Base-by-base conservation (phyloP, 2,329 filamentous ascomycete species). In the Paraconiothyrium brasiliense region DNA sequence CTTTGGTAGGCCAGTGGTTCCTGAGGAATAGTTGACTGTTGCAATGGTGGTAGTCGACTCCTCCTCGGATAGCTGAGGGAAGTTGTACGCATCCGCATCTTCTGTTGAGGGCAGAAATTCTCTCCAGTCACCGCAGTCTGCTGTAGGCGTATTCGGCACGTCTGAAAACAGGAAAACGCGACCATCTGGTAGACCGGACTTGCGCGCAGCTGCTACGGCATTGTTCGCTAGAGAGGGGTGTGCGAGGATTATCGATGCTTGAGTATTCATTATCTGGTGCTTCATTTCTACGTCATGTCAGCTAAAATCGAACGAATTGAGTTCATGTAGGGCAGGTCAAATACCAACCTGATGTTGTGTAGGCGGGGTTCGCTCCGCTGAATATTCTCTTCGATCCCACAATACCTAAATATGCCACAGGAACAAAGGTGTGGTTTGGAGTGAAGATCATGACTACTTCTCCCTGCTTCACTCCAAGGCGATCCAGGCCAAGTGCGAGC, bases 341-440 rank as follows among this genome's bases (percentile, higher is more conserved):
- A 20, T 30, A 65, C 78, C 64, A 67, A 83, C 83, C 83, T 59
- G 78, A 76, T 14, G 81, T 74, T 1, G 83, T 86, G 65, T 85
- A 86, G 10, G 78, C 77, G 14, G 85, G 84, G 67, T 86, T 87
- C 4, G 81, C 83, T 22, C 84, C 85, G 55, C 82, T 85, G 69
- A 87, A 87, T 41, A 84, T 77, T 58, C 80, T 82, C 35, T 82
- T 83, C 2, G 82, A 82, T 0, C 84, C 84, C 1, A 85, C 81
- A 46, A 84, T 81, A 4, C 83, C 84, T 22, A 86, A 73, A 66
- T 84, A 86, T 11, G 83, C 81, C 1, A 82, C 80, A 0, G 84
- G 84, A 2, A 86, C 81, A 63, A 82, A 85, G 30, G 86, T 80
- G 57, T 86, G 83, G 68, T 86, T 86, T 5, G 84, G 83, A 0